Evolutionary conservation across 352 stramenopile genomes (phyloP).

Genomic region (Phytophthora lateralis): DNA sequence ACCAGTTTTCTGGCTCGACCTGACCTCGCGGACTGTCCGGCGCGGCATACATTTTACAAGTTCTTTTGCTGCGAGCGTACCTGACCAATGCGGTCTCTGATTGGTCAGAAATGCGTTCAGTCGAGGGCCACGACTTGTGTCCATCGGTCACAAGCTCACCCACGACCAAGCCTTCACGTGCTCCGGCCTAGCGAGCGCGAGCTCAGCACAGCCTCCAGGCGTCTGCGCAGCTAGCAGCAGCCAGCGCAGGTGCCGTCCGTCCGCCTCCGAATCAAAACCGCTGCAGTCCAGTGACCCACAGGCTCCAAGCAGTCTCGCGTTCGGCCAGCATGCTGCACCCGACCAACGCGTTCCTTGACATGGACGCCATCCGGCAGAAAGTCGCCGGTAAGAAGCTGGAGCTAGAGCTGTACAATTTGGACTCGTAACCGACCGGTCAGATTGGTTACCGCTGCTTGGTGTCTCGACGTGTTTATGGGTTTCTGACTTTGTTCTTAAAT

Average conservation of each 20-base stretch:
- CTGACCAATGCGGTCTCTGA: conserved; percentile 7
- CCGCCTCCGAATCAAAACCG: conserved; percentile 12
- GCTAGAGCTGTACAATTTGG: conserved; percentile 1
- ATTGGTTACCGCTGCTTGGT: conserved; percentile 7
- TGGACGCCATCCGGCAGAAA: conserved; percentile 60
- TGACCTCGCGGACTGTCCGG: conserved; percentile 5
- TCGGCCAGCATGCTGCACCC: conserved; percentile 48
- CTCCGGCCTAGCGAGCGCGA: conserved; percentile 29
- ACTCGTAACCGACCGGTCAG: neutral
- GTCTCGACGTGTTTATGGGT: conserved; percentile 17
- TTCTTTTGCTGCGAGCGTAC: conserved; percentile 27
- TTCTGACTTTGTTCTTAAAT: conserved; percentile 25
- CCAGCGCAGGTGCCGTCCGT: conserved; percentile 16
- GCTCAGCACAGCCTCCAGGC: conserved; percentile 37
- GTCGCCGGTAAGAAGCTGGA: conserved; percentile 43
- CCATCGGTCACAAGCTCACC: conserved; percentile 16
- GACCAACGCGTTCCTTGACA: conserved; percentile 61
- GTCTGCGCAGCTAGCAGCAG: conserved; percentile 25
- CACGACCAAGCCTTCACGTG: conserved; percentile 20
- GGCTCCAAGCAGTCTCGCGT: neutral
- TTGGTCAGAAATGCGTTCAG: conserved; percentile 19
- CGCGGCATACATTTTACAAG: conserved; percentile 19
- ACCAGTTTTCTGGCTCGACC: neutral
- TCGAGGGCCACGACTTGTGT: conserved; percentile 20
- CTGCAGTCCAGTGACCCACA: conserved; percentile 11